A percentile compares a stretch with the other conserved stretches of the same genome.
Conservation (phyloP, 1,284 basidiomycete genomes). For the Malassezia caprae region DNA sequence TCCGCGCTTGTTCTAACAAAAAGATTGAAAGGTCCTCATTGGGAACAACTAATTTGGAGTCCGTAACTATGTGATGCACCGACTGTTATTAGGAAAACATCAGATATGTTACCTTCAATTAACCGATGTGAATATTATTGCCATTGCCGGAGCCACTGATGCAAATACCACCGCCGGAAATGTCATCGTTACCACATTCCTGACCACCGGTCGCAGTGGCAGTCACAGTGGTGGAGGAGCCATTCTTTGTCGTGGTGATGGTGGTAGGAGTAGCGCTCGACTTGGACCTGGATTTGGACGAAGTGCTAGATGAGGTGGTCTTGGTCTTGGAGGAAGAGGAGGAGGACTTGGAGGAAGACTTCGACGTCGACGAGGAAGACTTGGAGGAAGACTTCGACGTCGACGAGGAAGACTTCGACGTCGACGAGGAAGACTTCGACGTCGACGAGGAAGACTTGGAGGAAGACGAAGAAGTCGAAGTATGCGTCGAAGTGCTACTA, state of each 20-base stretch:
- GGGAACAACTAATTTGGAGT: background rate
- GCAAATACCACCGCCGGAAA: background rate
- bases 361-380: too few relatives aligned
- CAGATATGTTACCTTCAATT: background rate
- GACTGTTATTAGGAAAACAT: too few relatives aligned
- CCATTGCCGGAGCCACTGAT: background rate
- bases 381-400: too few relatives aligned
- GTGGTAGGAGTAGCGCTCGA: background rate
- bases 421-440: background rate
- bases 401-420: too few relatives aligned
- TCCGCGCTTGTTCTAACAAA: too few relatives aligned
- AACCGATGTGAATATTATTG: background rate
- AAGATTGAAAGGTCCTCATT: background rate
- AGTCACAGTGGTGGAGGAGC: background rate
- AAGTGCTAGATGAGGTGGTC: background rate
- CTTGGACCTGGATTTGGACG: background rate
- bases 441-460: background rate
- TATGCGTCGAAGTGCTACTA: background rate
- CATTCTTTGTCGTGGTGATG: background rate
- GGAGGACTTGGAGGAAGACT: background rate
- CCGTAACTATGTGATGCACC: too few relatives aligned
- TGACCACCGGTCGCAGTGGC: background rate
- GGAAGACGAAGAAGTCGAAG: background rate
- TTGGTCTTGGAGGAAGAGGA: background rate
- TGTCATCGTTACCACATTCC: background rate